These are phyloP conservation scores for Pisolithus tinctorius DNA, from an alignment of 768 basidiomycete species.

Conservation along the genomic window DNA sequence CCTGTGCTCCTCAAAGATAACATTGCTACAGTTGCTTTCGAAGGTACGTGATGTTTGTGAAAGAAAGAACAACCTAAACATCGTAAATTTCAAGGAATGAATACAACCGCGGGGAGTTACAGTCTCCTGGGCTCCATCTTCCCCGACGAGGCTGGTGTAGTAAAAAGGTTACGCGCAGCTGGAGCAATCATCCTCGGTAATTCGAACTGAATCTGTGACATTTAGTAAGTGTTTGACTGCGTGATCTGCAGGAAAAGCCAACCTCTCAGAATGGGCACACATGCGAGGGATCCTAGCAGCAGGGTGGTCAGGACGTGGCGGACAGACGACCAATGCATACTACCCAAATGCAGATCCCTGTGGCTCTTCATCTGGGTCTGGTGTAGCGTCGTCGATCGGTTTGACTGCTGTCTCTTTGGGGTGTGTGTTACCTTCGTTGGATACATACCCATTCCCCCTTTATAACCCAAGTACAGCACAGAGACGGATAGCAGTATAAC, in stretches of 20 bases:
- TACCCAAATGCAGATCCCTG: slow-evolving; percentile 47
- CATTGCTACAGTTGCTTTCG: slow-evolving; percentile 24
- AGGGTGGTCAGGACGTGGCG: slow-evolving; percentile 54
- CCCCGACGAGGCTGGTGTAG: slow-evolving; percentile 29
- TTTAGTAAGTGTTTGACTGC: neutral
- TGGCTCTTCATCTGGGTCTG: slow-evolving; percentile 57
- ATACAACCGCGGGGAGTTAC: slow-evolving; percentile 36
- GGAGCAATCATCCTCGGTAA: slow-evolving; percentile 30
- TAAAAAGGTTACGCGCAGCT: slow-evolving; percentile 24
- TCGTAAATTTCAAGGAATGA: slow-evolving; percentile 26
- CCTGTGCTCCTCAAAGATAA: slow-evolving; percentile 32
- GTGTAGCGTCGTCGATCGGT: slow-evolving; percentile 45
- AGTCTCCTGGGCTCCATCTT: slow-evolving; percentile 29
- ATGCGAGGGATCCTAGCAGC: slow-evolving; percentile 39
- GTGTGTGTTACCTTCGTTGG: slow-evolving; percentile 24
- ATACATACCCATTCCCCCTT: no score
- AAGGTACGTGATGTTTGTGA: slow-evolving; percentile 11
- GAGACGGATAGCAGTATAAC: no score
- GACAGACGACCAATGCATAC: slow-evolving; percentile 46
- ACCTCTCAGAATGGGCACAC: slow-evolving; percentile 49
- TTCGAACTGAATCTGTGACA: neutral
- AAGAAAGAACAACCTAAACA: neutral
- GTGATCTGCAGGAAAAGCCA: slow-evolving; percentile 41
- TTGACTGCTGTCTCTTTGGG: slow-evolving; percentile 42
- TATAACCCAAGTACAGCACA: no score